A percentile compares a stretch with the other conserved stretches of the same genome.
These are phyloP conservation scores for Dactylonectria estremocensis DNA, from an alignment of 2,329 filamentous ascomycete species.

Conservation along the genomic window DNA sequence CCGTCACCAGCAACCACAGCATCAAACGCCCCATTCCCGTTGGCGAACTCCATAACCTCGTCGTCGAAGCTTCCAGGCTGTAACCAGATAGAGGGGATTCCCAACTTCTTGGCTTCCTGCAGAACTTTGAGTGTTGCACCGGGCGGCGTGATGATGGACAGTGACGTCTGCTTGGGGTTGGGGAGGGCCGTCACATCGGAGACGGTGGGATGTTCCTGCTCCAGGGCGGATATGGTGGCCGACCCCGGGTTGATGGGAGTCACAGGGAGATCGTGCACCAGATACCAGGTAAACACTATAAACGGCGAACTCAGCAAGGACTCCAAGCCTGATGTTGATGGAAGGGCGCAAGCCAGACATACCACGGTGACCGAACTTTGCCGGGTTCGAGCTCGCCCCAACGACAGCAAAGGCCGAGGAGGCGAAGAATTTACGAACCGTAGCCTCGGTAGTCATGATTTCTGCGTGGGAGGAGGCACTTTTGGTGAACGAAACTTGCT, in stretches of 20 bases:
- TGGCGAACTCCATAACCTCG: constrained; percentile 79
- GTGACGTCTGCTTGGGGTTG: constrained; percentile 77
- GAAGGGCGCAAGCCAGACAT: constrained; percentile 26
- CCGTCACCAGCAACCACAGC: constrained; percentile 78
- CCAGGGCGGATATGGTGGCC: constrained; percentile 73
- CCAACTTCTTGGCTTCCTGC: constrained; percentile 81
- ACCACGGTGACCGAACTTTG: constrained; percentile 94
- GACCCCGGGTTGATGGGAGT: constrained; percentile 87
- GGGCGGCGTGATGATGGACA: constrained; percentile 92
- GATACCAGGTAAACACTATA: constrained; percentile 92
- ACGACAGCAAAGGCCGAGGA: constrained; percentile 88
- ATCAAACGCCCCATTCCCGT: constrained; percentile 72
- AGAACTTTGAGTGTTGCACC: constrained; percentile 81
- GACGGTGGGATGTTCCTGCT: constrained; percentile 74
- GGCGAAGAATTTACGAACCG: constrained; percentile 85
- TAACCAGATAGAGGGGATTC: constrained; percentile 85
- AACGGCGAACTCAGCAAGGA: constrained; percentile 14
- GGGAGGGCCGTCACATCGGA: constrained; percentile 76
- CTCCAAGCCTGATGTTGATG: not conserved
- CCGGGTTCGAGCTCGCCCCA: constrained; percentile 86
- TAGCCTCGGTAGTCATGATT: constrained; percentile 77
- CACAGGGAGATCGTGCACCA: constrained; percentile 80
- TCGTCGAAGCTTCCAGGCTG: constrained; percentile 93
- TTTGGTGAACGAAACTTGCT: not conserved
- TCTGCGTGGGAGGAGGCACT: constrained; percentile 10